phyloP scores from a whole-genome alignment of 2,329 filamentous ascomycete genomes.

The Verticillium nubilum region DNA sequence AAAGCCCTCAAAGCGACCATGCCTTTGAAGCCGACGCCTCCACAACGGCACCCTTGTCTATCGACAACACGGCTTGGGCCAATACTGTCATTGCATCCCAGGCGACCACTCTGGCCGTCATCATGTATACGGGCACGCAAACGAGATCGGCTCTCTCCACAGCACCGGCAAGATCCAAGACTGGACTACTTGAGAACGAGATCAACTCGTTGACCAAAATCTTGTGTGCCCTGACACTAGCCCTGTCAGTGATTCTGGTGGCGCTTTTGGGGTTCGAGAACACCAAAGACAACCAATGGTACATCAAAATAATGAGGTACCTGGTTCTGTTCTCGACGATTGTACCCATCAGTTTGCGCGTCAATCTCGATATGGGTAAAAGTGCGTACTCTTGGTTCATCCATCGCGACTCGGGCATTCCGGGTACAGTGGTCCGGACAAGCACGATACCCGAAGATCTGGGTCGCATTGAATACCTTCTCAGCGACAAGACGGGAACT shows the following conservation, averaged over 20 bases:
- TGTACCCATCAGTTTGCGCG: constrained; percentile 91
- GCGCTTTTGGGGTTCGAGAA: constrained; percentile 76
- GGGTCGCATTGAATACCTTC: constrained; percentile 88
- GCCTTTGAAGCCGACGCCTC: constrained; percentile 22
- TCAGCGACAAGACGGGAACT: constrained; percentile 98
- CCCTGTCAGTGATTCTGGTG: constrained; percentile 81
- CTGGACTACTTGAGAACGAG: constrained; percentile 87
- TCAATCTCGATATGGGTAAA: constrained; percentile 96
- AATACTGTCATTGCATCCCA: constrained; percentile 96
- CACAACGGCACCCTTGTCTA: constrained; percentile 70
- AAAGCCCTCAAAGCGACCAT: constrained; percentile 29
- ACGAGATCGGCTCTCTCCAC: constrained; percentile 93
- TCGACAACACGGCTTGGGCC: constrained; percentile 98
- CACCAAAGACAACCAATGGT: constrained; percentile 69
- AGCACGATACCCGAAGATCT: constrained; percentile 97
- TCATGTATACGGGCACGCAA: constrained; percentile 91
- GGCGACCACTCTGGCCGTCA: constrained; percentile 79
- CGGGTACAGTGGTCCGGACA: constrained; percentile 87
- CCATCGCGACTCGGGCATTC: constrained; percentile 82
- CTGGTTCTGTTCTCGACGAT: constrained; percentile 98
- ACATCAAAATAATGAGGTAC: constrained; percentile 97
- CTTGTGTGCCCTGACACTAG: constrained; percentile 79
- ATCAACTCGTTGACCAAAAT: constrained; percentile 98
- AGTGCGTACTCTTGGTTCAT: constrained; percentile 96
- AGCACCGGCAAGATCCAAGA: constrained; percentile 86